These are phyloP conservation scores for Candolleomyces aberdarensis DNA, from an alignment of 768 basidiomycete species.

Conservation along the genomic window DNA sequence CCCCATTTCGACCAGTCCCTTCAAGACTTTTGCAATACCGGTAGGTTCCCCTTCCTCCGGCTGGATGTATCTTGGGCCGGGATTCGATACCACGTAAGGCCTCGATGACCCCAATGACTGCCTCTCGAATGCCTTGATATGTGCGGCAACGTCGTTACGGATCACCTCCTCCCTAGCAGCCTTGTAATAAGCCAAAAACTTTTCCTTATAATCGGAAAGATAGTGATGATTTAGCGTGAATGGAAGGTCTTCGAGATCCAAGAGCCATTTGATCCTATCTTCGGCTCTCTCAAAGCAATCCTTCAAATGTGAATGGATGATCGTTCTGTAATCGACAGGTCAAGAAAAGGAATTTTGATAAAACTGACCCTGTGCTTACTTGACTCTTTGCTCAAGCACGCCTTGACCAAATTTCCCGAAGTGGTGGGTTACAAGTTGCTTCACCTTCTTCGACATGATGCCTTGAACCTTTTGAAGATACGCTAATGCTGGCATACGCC, in stretches of 20 bases:
- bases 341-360: background rate
- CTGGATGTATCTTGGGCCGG: no score
- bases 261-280: constrained; percentile 44
- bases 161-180: constrained; percentile 32
- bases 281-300: constrained; percentile 36
- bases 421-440: constrained; percentile 41
- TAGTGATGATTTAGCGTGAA: constrained; percentile 54
- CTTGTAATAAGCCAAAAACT: constrained; percentile 47
- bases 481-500: constrained; percentile 43
- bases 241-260: constrained; percentile 44
- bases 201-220: constrained; percentile 38
- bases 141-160: constrained; percentile 19
- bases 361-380: constrained; percentile 14
- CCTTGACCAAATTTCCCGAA: constrained; percentile 55
- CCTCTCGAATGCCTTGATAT: constrained; percentile 16
- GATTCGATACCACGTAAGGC: no score
- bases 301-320: constrained; percentile 48
- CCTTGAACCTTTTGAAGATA: constrained; percentile 41
- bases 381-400: constrained; percentile 45
- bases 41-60: background rate
- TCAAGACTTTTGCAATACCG: constrained; percentile 31
- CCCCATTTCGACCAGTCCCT: constrained; percentile 35
- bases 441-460: constrained; percentile 37
- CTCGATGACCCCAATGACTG: no score
- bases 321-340: constrained; percentile 3